These are phyloP conservation scores for Aspergillus sclerotioniger DNA, from an alignment of 495 filamentous ascomycete genomes.

Conservation along the genomic window DNA sequence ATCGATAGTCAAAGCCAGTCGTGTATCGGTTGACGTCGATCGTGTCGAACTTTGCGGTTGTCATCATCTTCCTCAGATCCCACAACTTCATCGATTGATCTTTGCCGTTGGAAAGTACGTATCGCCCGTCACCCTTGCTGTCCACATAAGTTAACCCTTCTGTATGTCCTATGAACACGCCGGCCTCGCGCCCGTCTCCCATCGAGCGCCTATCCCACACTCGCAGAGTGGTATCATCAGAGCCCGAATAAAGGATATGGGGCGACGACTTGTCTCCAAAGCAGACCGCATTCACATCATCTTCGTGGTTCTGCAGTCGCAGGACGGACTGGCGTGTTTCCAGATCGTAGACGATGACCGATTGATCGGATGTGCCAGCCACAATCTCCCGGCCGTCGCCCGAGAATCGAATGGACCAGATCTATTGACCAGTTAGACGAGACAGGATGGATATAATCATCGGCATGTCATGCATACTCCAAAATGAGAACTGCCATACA, in stretches of 20 bases:
- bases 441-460: constrained; percentile 10
- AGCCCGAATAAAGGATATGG: constrained; percentile 94
- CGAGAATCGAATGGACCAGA: constrained; percentile 91
- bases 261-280: constrained; percentile 87
- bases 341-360: constrained; percentile 91
- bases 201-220: constrained; percentile 95
- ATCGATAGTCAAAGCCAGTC: constrained; percentile 84
- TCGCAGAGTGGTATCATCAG: constrained; percentile 69
- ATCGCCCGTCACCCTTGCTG: constrained; percentile 93
- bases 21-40: constrained; percentile 55
- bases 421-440: constrained; percentile 46
- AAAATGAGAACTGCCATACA: constrained; percentile 47
- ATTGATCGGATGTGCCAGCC: constrained; percentile 75
- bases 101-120: constrained; percentile 90
- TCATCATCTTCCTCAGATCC: constrained; percentile 86
- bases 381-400: constrained; percentile 90
- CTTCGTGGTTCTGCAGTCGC: constrained; percentile 70
- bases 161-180: constrained; percentile 90
- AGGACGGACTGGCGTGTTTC: constrained; percentile 73
- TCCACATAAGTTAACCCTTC: constrained; percentile 95
- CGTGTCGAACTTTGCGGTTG: constrained; percentile 58
- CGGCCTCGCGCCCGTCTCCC: constrained; percentile 82
- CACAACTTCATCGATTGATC: constrained; percentile 98
- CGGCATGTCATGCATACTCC: constrained; percentile 39
- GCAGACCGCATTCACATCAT: constrained; percentile 97